These are phyloP conservation scores for Fabrea salina DNA, from an alignment of 169 alveolate species.

Conservation along the genomic window DNA sequence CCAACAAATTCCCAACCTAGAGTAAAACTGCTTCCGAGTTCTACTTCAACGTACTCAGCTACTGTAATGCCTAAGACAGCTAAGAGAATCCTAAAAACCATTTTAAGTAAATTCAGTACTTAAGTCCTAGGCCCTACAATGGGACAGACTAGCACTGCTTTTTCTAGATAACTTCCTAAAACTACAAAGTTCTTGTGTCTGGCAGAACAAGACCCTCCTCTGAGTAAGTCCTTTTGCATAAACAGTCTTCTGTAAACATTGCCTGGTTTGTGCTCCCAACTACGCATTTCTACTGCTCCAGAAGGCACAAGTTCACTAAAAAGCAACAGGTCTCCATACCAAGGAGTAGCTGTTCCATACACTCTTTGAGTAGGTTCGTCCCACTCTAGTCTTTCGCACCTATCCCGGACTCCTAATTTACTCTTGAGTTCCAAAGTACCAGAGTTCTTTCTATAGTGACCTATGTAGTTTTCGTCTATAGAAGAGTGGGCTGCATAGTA, in stretches of 20 bases:
- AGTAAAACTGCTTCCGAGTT: too few relatives aligned
- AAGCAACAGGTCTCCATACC: background rate
- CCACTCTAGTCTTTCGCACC: constrained; percentile 4
- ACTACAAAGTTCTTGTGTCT: constrained; percentile 1
- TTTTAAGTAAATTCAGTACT: too few relatives aligned
- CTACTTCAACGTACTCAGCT: too few relatives aligned
- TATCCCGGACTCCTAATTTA: constrained; percentile 5
- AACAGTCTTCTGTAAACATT: constrained; percentile 6
- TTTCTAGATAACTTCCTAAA: background rate
- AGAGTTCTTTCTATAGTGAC: background rate
- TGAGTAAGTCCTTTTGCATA: background rate
- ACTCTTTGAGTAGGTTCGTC: background rate
- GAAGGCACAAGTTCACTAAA: background rate
- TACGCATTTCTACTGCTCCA: constrained; percentile 25
- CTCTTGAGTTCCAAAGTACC: background rate
- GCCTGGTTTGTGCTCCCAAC: background rate
- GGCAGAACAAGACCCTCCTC: background rate
- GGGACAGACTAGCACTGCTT: constrained; percentile 17
- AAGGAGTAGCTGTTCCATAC: constrained; percentile 29
- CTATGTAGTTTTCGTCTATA: constrained; percentile 15
- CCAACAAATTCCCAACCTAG: too few relatives aligned
- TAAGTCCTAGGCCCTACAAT: background rate
- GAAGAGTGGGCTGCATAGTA: background rate
- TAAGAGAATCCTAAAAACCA: too few relatives aligned
- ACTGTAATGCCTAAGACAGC: too few relatives aligned